Evolutionary conservation across 352 stramenopile genomes (phyloP).

Genomic region (Pythium dissotocum): DNA sequence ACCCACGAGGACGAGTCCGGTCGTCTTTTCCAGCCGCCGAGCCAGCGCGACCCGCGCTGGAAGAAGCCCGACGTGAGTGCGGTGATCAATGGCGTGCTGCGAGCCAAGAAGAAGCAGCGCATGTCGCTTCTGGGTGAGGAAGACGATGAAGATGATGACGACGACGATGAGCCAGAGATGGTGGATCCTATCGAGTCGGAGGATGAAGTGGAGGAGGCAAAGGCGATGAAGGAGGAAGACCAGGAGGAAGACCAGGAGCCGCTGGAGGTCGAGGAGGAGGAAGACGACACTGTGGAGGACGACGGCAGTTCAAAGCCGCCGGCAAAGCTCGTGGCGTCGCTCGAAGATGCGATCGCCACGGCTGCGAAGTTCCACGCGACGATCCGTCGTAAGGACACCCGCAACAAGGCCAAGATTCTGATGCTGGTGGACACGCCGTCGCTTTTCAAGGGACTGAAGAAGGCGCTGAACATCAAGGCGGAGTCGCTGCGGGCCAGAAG

Average conservation of each 20-base stretch:
- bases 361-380: conserved; percentile 44
- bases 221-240: conserved; percentile 19
- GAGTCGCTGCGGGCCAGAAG: conserved; percentile 60
- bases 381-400: conserved; percentile 57
- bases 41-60: conserved; percentile 67
- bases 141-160: conserved; percentile 19
- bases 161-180: conserved; percentile 21
- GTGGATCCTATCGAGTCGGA: conserved; percentile 24
- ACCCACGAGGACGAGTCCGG: conserved; percentile 68
- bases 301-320: conserved; percentile 33
- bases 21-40: conserved; percentile 72
- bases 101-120: conserved; percentile 45
- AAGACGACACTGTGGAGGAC: conserved; percentile 27
- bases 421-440: conserved; percentile 53
- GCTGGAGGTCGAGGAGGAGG: conserved; percentile 13
- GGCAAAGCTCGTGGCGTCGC: conserved; percentile 42
- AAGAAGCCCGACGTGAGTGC: conserved; percentile 57
- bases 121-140: conserved; percentile 17
- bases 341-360: conserved; percentile 51
- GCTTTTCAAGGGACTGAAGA: conserved; percentile 65
- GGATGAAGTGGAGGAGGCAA: conserved; percentile 29
- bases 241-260: neutral
- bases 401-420: conserved; percentile 71
- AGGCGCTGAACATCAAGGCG: conserved; percentile 52
- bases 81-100: conserved; percentile 39